Percentiles rank a stretch among this genome's conserved stretches.
Evolutionary conservation across 2,329 filamentous ascomycete species (phyloP).

Genomic region (Fusarium illudens): DNA sequence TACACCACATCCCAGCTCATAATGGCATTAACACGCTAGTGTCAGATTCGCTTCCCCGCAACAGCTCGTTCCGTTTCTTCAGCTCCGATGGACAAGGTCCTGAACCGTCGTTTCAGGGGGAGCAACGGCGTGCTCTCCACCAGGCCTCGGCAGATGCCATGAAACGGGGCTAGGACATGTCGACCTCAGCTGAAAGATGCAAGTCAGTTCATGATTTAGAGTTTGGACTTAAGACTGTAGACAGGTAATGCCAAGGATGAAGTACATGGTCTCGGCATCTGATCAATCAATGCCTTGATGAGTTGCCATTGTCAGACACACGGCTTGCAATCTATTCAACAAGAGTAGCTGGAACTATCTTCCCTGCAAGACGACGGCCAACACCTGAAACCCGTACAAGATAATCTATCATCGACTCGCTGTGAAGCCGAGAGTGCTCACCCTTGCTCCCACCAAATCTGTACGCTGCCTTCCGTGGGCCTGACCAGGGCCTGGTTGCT

Average conservation of each 20-base stretch:
- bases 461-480: constrained; percentile 21
- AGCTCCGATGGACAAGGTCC: not conserved
- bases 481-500: constrained; percentile 25
- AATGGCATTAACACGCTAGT: not conserved
- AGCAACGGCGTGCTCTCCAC: not conserved
- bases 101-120: constrained; percentile 1
- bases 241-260: not conserved
- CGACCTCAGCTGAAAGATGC: not conserved
- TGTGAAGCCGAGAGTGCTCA: not conserved
- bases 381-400: constrained; percentile 3
- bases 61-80: not conserved
- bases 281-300: not conserved
- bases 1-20: not conserved
- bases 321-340: constrained; percentile 1
- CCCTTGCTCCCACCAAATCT: not conserved
- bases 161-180: not conserved
- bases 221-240: not conserved
- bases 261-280: not conserved
- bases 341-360: constrained; percentile 21
- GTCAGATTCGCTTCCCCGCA: not conserved
- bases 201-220: not conserved
- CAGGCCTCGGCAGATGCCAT: not conserved
- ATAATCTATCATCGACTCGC: constrained; percentile 9
- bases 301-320: not conserved
- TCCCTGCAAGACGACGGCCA: constrained; percentile 4